phyloP scores from a whole-genome alignment of 2,329 filamentous ascomycete species.

The Dactylellina parvicollis region DNA sequence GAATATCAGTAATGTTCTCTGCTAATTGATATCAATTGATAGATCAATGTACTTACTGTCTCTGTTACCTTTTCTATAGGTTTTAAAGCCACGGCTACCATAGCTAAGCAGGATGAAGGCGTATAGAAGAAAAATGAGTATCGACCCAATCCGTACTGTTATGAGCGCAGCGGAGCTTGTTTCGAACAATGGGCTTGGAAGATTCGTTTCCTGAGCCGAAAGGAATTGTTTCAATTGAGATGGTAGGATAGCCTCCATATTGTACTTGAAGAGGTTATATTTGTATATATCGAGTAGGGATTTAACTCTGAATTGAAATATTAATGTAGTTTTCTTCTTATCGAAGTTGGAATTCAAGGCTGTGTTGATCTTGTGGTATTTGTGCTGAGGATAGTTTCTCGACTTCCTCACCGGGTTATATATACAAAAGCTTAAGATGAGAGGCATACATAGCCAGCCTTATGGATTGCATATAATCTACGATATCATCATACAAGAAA shows the following conservation, averaged over 20 bases:
- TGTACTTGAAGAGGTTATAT: neutral
- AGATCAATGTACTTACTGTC: slow-evolving; percentile 12
- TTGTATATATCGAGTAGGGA: neutral
- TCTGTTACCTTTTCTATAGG: slow-evolving; percentile 29
- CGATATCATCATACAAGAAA: neutral
- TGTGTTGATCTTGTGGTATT: slow-evolving; percentile 1
- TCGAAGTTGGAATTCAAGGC: neutral
- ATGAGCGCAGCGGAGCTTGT: neutral
- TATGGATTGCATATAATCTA: too few species aligned
- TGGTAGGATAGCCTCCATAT: slow-evolving; percentile 20
- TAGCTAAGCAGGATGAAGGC: slow-evolving; percentile 20
- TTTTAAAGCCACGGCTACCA: slow-evolving; percentile 19
- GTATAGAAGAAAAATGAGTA: slow-evolving; percentile 13
- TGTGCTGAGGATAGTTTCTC: neutral
- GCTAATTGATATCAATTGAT: neutral
- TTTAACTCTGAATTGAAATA: too few species aligned
- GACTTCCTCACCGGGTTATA: neutral
- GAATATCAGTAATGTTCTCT: neutral
- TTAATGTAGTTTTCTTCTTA: too few species aligned
- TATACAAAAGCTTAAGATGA: too few species aligned
- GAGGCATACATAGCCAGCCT: too few species aligned
- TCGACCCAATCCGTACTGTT: neutral
- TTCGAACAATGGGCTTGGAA: neutral
- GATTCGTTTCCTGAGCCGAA: slow-evolving; percentile 7
- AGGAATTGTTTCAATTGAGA: slow-evolving; percentile 22